Evolutionary conservation across 306 rosid species (phyloP).

Genomic region (Lathyrus sativus): DNA sequence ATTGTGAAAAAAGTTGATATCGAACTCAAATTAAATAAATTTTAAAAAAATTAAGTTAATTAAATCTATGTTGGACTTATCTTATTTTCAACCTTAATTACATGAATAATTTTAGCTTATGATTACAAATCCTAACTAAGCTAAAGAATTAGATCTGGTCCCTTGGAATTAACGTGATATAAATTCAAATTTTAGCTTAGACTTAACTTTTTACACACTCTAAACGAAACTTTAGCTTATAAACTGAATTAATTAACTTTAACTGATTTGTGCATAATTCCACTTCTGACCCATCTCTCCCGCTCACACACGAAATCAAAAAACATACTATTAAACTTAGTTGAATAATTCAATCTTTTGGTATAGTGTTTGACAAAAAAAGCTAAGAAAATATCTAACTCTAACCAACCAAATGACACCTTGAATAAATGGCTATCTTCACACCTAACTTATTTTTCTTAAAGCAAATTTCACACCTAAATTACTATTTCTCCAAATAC

Average conservation of each 20-base stretch:
- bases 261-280: neutral
- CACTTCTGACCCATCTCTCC: conserved; percentile 22
- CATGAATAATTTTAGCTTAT: too few species aligned
- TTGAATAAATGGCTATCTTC: neutral
- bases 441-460: neutral
- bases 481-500: neutral
- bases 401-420: neutral
- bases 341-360: conserved; percentile 40
- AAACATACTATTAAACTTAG: conserved; percentile 3
- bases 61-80: too few species aligned
- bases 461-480: neutral
- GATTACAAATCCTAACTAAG: too few species aligned
- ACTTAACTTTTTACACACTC: too few species aligned
- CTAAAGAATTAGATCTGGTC: too few species aligned
- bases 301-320: conserved; percentile 11
- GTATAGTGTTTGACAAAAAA: neutral
- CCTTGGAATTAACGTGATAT: too few species aligned
- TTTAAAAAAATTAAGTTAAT: too few species aligned
- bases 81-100: too few species aligned
- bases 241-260: neutral
- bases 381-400: conserved; percentile 1
- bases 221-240: too few species aligned
- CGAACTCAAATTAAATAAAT: too few species aligned
- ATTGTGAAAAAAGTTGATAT: too few species aligned
- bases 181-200: too few species aligned